Evolutionary conservation across 805 yeast species (phyloP).

Genomic region (Kuraishia hungarica): DNA sequence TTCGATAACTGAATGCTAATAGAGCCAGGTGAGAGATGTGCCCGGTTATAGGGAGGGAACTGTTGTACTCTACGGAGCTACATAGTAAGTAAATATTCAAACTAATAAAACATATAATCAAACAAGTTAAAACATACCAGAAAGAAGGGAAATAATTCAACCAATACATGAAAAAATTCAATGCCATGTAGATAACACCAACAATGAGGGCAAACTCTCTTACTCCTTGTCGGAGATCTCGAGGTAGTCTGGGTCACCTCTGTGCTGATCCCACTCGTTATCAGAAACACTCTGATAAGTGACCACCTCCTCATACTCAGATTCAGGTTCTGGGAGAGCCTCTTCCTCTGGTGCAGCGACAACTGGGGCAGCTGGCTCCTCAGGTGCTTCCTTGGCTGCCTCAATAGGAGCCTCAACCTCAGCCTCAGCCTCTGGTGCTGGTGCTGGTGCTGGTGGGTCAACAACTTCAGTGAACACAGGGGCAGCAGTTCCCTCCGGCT

Average conservation of each 20-base stretch:
- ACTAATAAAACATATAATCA: background rate
- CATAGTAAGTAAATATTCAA: too few species aligned
- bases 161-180: background rate
- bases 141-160: background rate
- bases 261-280: conserved; percentile 34
- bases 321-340: background rate
- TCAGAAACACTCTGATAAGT: conserved; percentile 43
- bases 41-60: too few species aligned
- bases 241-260: conserved; percentile 40
- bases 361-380: conserved; percentile 1
- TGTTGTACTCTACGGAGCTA: too few species aligned
- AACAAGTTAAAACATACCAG: background rate
- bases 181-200: background rate
- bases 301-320: conserved; percentile 23
- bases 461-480: conserved; percentile 5
- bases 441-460: conserved; percentile 1
- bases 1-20: too few species aligned
- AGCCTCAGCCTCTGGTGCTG: too few species aligned
- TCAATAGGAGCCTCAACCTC: background rate
- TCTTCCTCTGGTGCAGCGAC: conserved; percentile 4
- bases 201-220: background rate
- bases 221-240: conserved; percentile 19
- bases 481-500: background rate
- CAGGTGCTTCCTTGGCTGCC: conserved; percentile 1
- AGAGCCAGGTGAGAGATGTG: too few species aligned